phyloP scores from a whole-genome alignment of 305 asterid genomes.

The Plantago coronopus region DNA sequence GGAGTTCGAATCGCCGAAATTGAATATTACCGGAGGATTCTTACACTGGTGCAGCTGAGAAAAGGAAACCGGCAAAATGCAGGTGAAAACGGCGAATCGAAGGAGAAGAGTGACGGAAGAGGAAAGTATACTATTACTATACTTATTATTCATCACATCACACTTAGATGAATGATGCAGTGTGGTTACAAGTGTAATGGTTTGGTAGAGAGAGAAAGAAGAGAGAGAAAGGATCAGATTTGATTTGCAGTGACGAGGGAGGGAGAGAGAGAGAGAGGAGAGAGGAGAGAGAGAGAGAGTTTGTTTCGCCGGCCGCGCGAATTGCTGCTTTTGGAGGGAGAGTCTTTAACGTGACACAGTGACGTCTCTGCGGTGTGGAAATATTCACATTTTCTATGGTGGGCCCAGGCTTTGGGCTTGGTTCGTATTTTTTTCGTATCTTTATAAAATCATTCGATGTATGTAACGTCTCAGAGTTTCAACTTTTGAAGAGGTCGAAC shows the following conservation, averaged over 20 bases:
- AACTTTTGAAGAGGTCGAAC: too few species aligned
- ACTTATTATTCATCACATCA: not conserved
- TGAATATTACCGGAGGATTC: conserved; percentile 36
- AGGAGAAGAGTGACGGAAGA: not conserved
- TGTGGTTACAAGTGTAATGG: too few species aligned
- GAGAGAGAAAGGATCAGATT: too few species aligned
- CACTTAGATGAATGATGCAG: too few species aligned
- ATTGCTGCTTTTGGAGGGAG: not conserved
- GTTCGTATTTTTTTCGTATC: too few species aligned
- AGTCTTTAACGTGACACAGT: not conserved
- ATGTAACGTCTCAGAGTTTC: too few species aligned
- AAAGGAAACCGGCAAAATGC: not conserved
- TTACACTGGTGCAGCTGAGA: not conserved
- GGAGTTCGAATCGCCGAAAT: conserved; percentile 79
- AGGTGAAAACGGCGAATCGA: not conserved
- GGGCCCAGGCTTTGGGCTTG: too few species aligned
- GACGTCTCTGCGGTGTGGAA: not conserved
- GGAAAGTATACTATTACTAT: not conserved
- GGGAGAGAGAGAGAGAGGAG: too few species aligned
- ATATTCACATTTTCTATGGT: not conserved
- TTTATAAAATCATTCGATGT: too few species aligned
- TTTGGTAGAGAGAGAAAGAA: too few species aligned
- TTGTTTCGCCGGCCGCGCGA: not conserved
- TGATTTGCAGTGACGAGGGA: too few species aligned
- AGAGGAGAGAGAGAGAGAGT: too few species aligned